Base-by-base conservation (phyloP, 163 green algal species). In the Scenedesmus sp. region DNA sequence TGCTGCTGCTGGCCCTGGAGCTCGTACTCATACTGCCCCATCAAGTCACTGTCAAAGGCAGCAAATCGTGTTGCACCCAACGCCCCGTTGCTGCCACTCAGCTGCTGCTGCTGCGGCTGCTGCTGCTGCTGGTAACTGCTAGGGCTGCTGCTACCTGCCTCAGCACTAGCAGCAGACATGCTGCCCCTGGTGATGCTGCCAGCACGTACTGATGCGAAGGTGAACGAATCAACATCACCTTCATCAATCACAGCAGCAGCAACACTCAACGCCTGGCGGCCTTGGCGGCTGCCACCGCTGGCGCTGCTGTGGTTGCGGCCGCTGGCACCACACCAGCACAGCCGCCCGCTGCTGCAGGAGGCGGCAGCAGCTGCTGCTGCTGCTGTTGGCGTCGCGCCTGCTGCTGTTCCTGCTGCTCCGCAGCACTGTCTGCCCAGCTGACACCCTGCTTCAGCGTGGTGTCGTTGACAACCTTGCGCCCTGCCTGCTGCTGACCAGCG, bases 21-120 rank as follows among this genome's bases (percentile, higher is more conserved):
- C 18, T 76, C 49, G 33, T 88, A 53, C 7, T 35, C 46, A 51
- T 35, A 44, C 44, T 46, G 82, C 65, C 40, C 65, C 65, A 35
- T 35, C 42, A 59, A 9, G 22, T 49, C 37, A 12, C 30, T 85
- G 79, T 46, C 79, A 26, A 46, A 59, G 0, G 18, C 30, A 26
- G 79, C 68, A 6, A 56, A 85, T 22, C 79, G 51, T 33, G 44
- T 33, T 40, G 30, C 30, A 37, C 65, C 65, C 65, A 76, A 43
- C 26, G 61, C 33, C 83, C 65, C 65, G 30, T 30, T 70, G 85
- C 79, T 85, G 85, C 40, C 33, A 56, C 20, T 24, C 26, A 37
- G 73, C 76, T 81, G 76, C 76, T 91, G 87, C 73, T 91, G 73
- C 78, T 86, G 73, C 76, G 70, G 76, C 76, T 91, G 87, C 73